Evolutionary conservation across 1,284 basidiomycete species (phyloP).

Genomic region (Cutaneotrichosporon mucoides): DNA sequence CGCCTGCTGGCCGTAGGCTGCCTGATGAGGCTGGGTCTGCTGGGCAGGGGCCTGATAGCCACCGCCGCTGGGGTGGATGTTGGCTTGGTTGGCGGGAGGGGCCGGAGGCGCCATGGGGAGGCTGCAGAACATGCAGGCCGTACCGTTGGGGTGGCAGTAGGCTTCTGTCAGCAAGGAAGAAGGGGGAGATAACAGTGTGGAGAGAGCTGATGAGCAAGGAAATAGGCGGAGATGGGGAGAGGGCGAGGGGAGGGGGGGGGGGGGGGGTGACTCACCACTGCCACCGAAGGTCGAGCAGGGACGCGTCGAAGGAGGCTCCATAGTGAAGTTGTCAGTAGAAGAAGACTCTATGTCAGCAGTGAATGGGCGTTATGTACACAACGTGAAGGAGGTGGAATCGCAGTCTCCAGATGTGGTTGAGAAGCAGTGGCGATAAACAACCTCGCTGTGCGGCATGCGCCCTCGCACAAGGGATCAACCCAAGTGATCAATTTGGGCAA

Average conservation of each 20-base stretch:
- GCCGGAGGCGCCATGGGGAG: not conserved
- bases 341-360: not conserved
- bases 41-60: too few relatives aligned
- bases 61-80: too few relatives aligned
- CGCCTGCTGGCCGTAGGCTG: not conserved
- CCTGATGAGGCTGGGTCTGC: too few relatives aligned
- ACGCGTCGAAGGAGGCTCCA: not conserved
- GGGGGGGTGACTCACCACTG: not conserved
- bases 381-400: too few relatives aligned
- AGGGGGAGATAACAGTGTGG: not conserved
- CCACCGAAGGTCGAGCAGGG: not conserved
- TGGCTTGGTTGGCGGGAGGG: not conserved
- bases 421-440: too few relatives aligned
- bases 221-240: too few relatives aligned
- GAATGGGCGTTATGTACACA: not conserved
- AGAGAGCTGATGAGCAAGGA: too few relatives aligned
- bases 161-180: not conserved
- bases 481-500: too few relatives aligned
- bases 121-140: not conserved
- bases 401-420: too few relatives aligned
- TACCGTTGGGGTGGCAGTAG: not conserved
- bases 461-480: too few relatives aligned
- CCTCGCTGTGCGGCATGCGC: too few relatives aligned
- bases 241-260: too few relatives aligned
- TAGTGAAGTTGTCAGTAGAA: not conserved